Percentiles rank a stretch among this genome's conserved stretches.
Conservation (phyloP, 768 basidiomycete species). For the Mycena chlorophos region DNA sequence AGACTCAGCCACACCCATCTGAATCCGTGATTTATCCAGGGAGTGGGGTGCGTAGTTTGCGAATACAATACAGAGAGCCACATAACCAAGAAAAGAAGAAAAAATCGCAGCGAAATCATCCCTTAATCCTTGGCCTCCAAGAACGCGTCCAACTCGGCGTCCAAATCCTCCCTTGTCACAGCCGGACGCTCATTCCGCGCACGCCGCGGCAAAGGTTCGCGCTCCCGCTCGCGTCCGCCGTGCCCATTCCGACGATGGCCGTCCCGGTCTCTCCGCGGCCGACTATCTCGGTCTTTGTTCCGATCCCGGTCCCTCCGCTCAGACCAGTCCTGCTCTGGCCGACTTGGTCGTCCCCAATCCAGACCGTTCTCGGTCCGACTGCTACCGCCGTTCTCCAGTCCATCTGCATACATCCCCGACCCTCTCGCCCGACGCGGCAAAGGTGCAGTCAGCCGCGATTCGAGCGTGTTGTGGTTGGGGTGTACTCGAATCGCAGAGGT, state of each 20-base stretch:
- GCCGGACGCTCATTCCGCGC: constrained; percentile 43
- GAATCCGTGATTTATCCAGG: not conserved
- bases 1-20: too few species aligned
- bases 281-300: constrained; percentile 21
- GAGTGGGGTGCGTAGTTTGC: not conserved
- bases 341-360: constrained; percentile 17
- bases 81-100: constrained; percentile 11
- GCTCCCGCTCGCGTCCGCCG: constrained; percentile 28
- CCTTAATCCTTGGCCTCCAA: constrained; percentile 50
- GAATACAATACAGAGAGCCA: constrained; percentile 5
- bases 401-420: constrained; percentile 27
- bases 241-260: constrained; percentile 27
- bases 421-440: constrained; percentile 43
- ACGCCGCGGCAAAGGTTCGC: too few species aligned
- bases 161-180: constrained; percentile 71
- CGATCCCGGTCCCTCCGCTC: constrained; percentile 12
- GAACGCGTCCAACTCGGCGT: constrained; percentile 83
- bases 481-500: constrained; percentile 49
- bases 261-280: constrained; percentile 26
- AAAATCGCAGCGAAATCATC: not conserved
- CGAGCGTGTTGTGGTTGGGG: constrained; percentile 37
- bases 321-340: not conserved
- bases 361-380: constrained; percentile 19
- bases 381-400: constrained; percentile 20
- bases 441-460: constrained; percentile 47